Evolutionary conservation across 139 green algal genomes (phyloP), one percentile per base, ranked within the genome.

Genomic region (Ulvella scutata): DNA sequence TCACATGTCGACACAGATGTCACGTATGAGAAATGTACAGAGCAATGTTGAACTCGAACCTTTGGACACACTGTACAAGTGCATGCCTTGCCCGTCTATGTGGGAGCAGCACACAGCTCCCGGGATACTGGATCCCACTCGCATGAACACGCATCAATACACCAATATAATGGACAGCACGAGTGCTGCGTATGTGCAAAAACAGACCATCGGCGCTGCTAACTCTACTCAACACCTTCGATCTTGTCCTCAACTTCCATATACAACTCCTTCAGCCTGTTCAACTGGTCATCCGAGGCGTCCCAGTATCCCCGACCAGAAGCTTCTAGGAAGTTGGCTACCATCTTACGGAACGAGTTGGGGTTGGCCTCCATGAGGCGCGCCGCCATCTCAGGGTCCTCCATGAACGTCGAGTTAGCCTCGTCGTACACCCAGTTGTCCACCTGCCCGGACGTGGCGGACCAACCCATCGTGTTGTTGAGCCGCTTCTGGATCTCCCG

Each of bases 341-440:
- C 87, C 75, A 90, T 78, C 81, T 88, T 90, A 39, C 85, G 76
- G 80, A 90, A 90, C 38, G 81, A 92, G 90, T 97, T 98, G 77
- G 95, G 95, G 87, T 99, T 99, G 59, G 93, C 88, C 51, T 97
- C 88, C 90, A 99, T 91, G 40, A 99, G 80, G 26, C 95, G 86
- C 85, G 94, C 80, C 13, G 92, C 88, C 94, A 98, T 98, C 61
- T 93, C 94, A 0, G 85, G 80, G 81, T 98, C 94, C 77, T 97
- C 90, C 72, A 98, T 98, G 90, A 96, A 98, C 2, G 90, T 96
- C 29, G 74, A 72, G 84, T 98, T 98, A 77, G 92, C 94, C 84
- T 99, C 95, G 62, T 99, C 95, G 72, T 99, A 99, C 73, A 99
- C 93, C 92, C 92, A 99, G 88, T 99, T 99, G 90, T 99, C 95